Base-by-base conservation (phyloP, 192 early-diverging fungal species). In the Podila epigama region DNA sequence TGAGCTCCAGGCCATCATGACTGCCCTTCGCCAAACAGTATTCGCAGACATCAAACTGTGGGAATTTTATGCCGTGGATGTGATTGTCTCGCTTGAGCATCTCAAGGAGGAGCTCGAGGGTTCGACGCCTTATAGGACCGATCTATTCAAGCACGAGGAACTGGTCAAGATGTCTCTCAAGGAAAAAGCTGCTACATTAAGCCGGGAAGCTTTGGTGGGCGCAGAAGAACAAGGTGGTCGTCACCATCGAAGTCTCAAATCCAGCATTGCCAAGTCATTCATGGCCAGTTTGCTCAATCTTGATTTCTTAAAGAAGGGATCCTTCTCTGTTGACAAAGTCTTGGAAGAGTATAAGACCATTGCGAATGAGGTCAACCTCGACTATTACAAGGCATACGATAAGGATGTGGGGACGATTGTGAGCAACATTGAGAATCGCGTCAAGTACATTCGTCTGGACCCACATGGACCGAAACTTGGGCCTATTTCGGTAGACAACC, bases 391-490 rank as follows among this genome's bases (percentile, higher is more conserved):
- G 63, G 86, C 90, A 33, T 94, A 92, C 69, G 96, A 99, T 65
- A 84, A 83, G 39, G 94, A 97, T 66, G 78, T 92, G 2, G 75
- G 70, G 20, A 80, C 84, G 4, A 92, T 95, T 28, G 58, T 91
- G 48, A 81, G 84, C 36, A 95, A 96, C 60, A 82, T 97, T 34
- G 82, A 85, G 66, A 91, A 88, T 69, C 87, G 95, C 3, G 89
- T 95, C 34, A 85, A 89, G 63, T 99, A 92, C 67, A 87, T 95
- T 58, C 89, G 95, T 11, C 69, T 99, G 27, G 94, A 90, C 12
- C 83, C 73, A n/a, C 91, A 96, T 78, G 96, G 98, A 39, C 97
- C 97, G 27, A 89, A 90, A 70, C 82, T 96, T 25, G 94, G 93
- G 1, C 73, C 85, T 4, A 88, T 96, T 61, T 85, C 86, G n/a